Evolutionary conservation across 129 eudicot species (phyloP).

Genomic region (Lactuca sativa): DNA sequence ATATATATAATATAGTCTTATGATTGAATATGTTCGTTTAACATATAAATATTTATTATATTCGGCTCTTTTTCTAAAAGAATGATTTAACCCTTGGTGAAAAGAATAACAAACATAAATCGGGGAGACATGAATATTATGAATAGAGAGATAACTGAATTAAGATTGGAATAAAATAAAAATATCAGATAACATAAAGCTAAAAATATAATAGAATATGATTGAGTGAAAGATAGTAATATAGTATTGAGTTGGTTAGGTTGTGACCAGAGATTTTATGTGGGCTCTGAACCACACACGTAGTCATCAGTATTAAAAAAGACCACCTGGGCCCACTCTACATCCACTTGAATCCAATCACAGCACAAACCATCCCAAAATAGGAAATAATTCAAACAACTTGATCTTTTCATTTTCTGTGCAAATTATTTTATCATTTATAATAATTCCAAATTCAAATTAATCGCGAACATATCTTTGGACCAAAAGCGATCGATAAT

Average conservation of each 20-base stretch:
- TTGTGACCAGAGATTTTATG: conserved; percentile 33
- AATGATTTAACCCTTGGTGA: too few relatives aligned
- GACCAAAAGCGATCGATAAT: neutral
- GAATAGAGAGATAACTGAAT: neutral
- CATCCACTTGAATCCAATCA: conserved; percentile 30
- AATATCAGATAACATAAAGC: too few relatives aligned
- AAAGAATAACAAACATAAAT: too few relatives aligned
- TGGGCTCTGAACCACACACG: conserved; percentile 32
- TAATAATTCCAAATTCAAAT: too few relatives aligned
- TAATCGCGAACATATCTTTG: too few relatives aligned
- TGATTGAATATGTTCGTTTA: too few relatives aligned
- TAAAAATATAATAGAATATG: neutral
- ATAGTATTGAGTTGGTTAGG: conserved; percentile 23
- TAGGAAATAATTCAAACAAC: conserved; percentile 15
- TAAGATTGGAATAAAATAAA: too few relatives aligned
- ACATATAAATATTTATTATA: too few relatives aligned
- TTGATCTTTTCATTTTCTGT: neutral
- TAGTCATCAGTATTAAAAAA: conserved; percentile 14
- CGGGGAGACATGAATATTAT: too few relatives aligned
- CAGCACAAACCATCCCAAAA: conserved; percentile 13
- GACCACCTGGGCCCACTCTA: conserved; percentile 17
- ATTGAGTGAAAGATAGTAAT: neutral
- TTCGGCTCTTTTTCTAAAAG: too few relatives aligned
- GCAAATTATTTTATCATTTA: too few relatives aligned
- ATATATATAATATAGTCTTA: too few relatives aligned